phyloP scores from a whole-genome alignment of 306 rosid genomes.

The Rosa rugosa region DNA sequence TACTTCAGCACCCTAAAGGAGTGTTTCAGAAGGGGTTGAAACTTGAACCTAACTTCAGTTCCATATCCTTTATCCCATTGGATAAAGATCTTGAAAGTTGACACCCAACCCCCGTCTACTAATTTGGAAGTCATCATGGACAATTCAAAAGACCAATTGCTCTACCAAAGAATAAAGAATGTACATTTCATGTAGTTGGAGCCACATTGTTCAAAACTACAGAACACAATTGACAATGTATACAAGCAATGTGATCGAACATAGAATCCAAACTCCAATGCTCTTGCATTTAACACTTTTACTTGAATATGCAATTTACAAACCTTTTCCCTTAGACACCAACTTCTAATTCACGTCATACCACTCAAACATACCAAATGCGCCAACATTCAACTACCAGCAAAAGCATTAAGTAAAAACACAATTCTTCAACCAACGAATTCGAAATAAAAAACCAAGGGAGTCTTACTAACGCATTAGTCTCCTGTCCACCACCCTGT shows the following conservation, averaged over 20 bases:
- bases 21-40: neutral
- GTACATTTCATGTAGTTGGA: neutral
- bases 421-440: neutral
- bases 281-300: neutral
- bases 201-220: neutral
- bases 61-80: neutral
- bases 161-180: neutral
- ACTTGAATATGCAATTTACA: too few relatives aligned
- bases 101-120: neutral
- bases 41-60: neutral
- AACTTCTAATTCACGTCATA: neutral
- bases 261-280: neutral
- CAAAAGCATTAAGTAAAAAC: neutral
- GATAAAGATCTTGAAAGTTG: neutral
- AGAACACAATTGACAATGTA: neutral
- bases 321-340: neutral
- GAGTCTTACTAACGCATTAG: conserved; percentile 56
- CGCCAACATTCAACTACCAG: neutral
- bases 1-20: neutral
- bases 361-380: neutral
- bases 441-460: neutral
- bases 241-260: neutral
- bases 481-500: conserved; percentile 91
- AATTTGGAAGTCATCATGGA: neutral
- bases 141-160: neutral